Evolutionary conservation across 257 asterid genomes (phyloP), one percentile per base, ranked within the genome.

Genomic region (Nicotiana obtusifolia): DNA sequence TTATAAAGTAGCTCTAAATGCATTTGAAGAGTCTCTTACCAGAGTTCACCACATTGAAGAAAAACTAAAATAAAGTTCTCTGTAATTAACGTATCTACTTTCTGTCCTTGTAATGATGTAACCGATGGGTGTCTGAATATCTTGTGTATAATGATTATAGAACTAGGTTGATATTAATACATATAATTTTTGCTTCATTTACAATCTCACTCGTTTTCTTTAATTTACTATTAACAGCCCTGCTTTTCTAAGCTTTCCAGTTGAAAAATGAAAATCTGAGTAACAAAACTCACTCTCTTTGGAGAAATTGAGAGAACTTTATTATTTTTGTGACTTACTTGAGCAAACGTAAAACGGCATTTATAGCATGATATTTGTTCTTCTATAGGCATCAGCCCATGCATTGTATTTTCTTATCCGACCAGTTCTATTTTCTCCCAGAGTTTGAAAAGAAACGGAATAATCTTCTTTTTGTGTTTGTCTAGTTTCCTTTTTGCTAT

Each of bases 21-120:
- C 89, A n/a, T 83, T 94, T 49, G 91, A 91, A 64, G 97, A 91
- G 84, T 90, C 92, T 3, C 81, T 94, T 54, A 85, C 87, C 59
- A 88, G 90, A 89, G 92, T 94, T 87, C 92, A 92, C 66, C 71
- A 64, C 78, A 77, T 81, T 77, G 91, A 87, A 75, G 81, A 59
- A 24, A 92, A 85, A 79, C 81, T 15, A 76, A 84, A 15, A 80
- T 77, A 85, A 64, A 64, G 65, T 52, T 68, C 77, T 75, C 24
- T 64, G 71, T 52, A 22, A 68, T 35, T 57, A 60, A 22, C 69
- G 15, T 60, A 53, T 31, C 68, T n/a, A n/a, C 30, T 0, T 35
- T 53, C 65, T n/a, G 30, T 33, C 33, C 33, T 53, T 77, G 78
- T 71, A 41, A 41, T 9, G 49, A 41, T 41, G 49, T 41, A 0